These are phyloP conservation scores for Trichosporon sp. DNA, from an alignment of 1,284 basidiomycete species.

Conservation along the genomic window DNA sequence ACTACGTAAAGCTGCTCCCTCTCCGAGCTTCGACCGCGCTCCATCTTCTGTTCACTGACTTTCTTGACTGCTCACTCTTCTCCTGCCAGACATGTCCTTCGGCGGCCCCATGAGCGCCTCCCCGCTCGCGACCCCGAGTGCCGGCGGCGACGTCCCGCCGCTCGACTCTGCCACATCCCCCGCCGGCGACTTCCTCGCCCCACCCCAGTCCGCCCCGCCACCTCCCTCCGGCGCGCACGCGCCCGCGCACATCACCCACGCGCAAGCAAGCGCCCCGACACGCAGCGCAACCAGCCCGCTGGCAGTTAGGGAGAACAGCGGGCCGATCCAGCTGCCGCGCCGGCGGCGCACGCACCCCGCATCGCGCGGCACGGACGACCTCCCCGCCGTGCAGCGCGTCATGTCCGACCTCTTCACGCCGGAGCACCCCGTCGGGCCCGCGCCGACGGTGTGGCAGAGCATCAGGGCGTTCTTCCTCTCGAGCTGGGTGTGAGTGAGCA, in stretches of 20 bases:
- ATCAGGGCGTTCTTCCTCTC: conserved; percentile 43
- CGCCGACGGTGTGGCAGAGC: conserved; percentile 44
- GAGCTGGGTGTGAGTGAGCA: conserved; percentile 46
- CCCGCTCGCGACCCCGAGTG: neutral
- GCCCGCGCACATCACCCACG: neutral
- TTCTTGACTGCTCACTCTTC: neutral
- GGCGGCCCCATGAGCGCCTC: neutral
- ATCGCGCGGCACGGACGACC: neutral
- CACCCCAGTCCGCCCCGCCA: neutral
- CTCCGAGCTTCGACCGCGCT: neutral
- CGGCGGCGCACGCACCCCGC: neutral
- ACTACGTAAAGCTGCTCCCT: neutral
- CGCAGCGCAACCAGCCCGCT: too few relatives aligned
- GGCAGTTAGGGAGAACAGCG: neutral
- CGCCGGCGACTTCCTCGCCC: neutral
- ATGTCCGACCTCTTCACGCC: conserved; percentile 47
- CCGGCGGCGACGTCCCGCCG: neutral
- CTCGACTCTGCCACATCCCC: neutral
- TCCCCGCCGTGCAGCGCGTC: conserved; percentile 27
- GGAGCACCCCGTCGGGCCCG: conserved; percentile 42
- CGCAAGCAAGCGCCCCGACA: neutral
- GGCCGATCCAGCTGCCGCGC: neutral
- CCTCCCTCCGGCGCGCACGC: neutral
- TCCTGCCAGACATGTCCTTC: neutral
- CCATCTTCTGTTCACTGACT: neutral